phyloP scores from a whole-genome alignment of 2,329 filamentous ascomycete genomes.

The Sclerotinia subarctica region DNA sequence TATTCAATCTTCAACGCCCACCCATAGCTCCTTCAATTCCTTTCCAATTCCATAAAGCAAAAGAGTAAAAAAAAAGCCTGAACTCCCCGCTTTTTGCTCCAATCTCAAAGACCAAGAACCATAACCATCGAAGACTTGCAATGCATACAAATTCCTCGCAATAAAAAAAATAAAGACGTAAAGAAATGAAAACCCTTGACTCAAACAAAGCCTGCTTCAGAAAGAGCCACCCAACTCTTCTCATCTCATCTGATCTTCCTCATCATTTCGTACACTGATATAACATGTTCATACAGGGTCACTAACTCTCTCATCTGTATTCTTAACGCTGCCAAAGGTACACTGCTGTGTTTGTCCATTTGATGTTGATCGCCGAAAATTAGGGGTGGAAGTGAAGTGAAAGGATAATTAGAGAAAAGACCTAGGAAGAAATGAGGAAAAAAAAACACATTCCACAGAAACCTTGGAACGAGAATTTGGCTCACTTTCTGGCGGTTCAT shows the following conservation, averaged over 20 bases:
- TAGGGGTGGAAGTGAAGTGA: not conserved
- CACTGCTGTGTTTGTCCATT: not conserved
- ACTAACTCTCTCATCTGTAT: slow-evolving; percentile 9
- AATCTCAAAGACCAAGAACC: not conserved
- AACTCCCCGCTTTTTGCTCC: slow-evolving; percentile 6
- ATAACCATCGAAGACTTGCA: slow-evolving; percentile 1
- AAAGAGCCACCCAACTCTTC: slow-evolving; percentile 10
- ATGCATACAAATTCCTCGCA: not conserved
- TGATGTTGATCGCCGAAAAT: slow-evolving; percentile 7
- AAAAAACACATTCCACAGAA: not conserved
- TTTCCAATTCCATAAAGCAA: slow-evolving; percentile 12
- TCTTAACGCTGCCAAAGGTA: slow-evolving; percentile 9
- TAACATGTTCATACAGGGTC: slow-evolving; percentile 20
- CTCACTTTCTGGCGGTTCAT: not conserved
- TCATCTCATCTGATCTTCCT: slow-evolving; percentile 9
- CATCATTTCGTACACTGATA: slow-evolving; percentile 20
- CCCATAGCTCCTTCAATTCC: slow-evolving; percentile 1
- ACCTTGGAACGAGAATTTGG: not conserved
- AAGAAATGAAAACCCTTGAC: slow-evolving; percentile 3
- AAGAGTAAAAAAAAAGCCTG: not conserved
- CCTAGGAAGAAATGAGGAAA: not conserved
- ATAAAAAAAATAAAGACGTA: not conserved
- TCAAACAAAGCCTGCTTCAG: slow-evolving; percentile 21
- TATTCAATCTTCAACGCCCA: slow-evolving; percentile 9
- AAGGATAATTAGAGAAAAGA: not conserved